Percentiles rank a stretch among this genome's conserved stretches.
phyloP scores from a whole-genome alignment of 441 rosid genomes.

The Hypseocharis bilobata region DNA sequence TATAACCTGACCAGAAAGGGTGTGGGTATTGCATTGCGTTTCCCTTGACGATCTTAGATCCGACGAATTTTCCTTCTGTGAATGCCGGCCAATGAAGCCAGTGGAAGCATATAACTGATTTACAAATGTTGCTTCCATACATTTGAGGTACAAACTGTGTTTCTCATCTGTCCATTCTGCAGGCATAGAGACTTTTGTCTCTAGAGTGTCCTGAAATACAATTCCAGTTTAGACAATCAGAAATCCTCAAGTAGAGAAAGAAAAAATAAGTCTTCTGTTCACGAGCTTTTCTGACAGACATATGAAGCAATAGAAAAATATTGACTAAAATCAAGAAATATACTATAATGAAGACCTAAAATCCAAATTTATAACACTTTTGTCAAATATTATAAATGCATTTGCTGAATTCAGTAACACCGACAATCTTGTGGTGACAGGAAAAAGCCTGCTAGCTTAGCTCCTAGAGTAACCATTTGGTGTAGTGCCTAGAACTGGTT shows the following conservation, averaged over 20 bases:
- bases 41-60: slow-evolving; percentile 21
- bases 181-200: slow-evolving; percentile 22
- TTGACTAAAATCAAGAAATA: background rate
- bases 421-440: background rate
- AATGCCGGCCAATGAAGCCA: slow-evolving; percentile 17
- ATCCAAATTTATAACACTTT: background rate
- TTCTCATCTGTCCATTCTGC: slow-evolving; percentile 29
- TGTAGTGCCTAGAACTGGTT: background rate
- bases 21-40: slow-evolving; percentile 1
- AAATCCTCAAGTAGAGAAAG: background rate
- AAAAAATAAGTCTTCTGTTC: background rate
- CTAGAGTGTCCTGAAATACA: slow-evolving; percentile 30
- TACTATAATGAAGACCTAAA: background rate
- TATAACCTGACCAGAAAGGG: slow-evolving; percentile 37
- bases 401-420: too few species aligned
- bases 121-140: slow-evolving; percentile 26
- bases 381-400: too few species aligned
- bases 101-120: slow-evolving; percentile 23
- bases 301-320: background rate
- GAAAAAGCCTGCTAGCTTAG: background rate
- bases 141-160: slow-evolving; percentile 25
- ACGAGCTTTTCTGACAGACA: background rate
- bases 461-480: background rate
- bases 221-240: slow-evolving; percentile 15
- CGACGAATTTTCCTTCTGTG: slow-evolving; percentile 11